Evolutionary conservation across 2,329 filamentous ascomycete species (phyloP).

Genomic region (Fusarium neocosmosporiellum): DNA sequence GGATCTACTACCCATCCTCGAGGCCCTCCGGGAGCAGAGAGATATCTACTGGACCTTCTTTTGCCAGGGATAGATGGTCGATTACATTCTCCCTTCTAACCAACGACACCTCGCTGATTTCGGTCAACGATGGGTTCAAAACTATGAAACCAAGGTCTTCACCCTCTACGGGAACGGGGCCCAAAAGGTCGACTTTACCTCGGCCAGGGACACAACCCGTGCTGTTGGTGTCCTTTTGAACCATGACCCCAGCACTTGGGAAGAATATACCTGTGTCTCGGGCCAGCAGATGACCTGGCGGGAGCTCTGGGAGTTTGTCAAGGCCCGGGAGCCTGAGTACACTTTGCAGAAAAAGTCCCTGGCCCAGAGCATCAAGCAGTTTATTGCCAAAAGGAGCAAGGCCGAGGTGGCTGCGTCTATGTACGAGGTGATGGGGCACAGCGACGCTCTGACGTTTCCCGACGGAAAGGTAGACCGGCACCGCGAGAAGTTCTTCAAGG

Average conservation of each 20-base stretch:
- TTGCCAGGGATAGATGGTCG: conserved; percentile 1
- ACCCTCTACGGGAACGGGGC: neutral
- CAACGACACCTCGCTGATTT: neutral
- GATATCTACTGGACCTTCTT: neutral
- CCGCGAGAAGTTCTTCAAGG: neutral
- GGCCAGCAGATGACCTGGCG: neutral
- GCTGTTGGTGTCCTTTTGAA: neutral
- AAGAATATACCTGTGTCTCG: neutral
- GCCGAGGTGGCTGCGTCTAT: neutral
- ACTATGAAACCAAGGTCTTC: neutral
- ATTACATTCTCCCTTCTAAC: neutral
- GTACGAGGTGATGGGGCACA: neutral
- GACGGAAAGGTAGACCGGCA: neutral
- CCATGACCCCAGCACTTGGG: neutral
- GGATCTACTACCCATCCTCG: neutral
- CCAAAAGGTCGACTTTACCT: neutral
- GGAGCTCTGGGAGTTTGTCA: neutral
- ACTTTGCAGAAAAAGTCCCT: neutral
- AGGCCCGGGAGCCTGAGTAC: neutral
- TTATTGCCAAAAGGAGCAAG: neutral
- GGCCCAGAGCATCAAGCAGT: neutral
- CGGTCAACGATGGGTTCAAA: neutral
- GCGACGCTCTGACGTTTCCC: neutral
- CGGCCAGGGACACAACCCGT: neutral
- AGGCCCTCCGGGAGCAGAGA: neutral